These are phyloP conservation scores for Ambrosia hybrid DNA, from an alignment of 140 eudicot genomes.

Conservation along the genomic window DNA sequence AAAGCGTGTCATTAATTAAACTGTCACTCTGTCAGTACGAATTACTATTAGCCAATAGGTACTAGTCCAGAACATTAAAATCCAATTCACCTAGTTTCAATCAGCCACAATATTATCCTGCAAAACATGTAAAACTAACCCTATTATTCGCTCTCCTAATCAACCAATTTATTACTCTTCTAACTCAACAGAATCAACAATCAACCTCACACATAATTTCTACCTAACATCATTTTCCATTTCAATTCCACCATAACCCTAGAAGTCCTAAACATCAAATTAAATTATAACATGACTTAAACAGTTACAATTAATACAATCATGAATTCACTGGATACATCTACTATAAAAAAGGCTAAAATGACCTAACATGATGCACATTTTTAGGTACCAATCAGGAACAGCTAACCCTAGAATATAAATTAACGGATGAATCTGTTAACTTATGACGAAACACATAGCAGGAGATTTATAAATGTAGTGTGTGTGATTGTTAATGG, in stretches of 20 bases:
- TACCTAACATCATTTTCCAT: background rate
- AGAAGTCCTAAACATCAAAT: too few relatives aligned
- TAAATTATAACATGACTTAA: background rate
- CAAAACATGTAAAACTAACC: too few relatives aligned
- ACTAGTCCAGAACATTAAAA: too few relatives aligned
- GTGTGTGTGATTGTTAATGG: background rate
- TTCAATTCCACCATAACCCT: background rate
- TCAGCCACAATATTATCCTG: too few relatives aligned
- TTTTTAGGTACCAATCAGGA: background rate
- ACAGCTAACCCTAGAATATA: conserved; percentile 28
- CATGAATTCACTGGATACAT: background rate
- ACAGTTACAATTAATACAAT: too few relatives aligned
- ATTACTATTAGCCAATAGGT: too few relatives aligned
- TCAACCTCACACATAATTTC: conserved; percentile 1
- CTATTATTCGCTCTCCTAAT: too few relatives aligned
- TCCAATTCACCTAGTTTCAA: too few relatives aligned
- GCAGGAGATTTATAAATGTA: too few relatives aligned
- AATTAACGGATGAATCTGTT: conserved; percentile 3
- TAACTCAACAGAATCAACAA: background rate
- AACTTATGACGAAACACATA: background rate
- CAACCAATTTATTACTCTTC: background rate
- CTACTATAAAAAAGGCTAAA: conserved; percentile 12
- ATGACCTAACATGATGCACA: background rate
- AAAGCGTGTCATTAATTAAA: too few relatives aligned
- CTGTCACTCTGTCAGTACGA: too few relatives aligned